Conservation (phyloP, 305 asterid genomes). For the Coffea humblotiana region DNA sequence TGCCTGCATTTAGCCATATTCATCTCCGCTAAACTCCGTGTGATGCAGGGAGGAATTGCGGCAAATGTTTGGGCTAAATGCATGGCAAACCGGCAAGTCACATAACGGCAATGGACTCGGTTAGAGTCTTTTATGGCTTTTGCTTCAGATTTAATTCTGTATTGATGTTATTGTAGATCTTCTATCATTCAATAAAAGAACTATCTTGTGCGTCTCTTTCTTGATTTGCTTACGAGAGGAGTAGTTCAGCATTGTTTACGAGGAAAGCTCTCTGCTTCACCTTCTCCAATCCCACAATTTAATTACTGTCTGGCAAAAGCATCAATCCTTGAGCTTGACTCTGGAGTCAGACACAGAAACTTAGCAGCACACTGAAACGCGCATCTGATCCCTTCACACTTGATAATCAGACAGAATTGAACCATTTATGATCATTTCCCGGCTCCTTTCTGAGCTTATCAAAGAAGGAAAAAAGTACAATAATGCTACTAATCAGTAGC, state of each 20-base stretch:
- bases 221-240: neutral
- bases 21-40: constrained; percentile 8
- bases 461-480: neutral
- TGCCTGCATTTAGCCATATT: constrained; percentile 28
- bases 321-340: neutral
- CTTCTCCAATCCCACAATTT: no score
- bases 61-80: constrained; percentile 23
- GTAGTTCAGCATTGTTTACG: neutral
- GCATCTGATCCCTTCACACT: neutral
- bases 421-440: neutral
- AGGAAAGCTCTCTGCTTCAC: neutral
- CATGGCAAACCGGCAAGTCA: constrained; percentile 68
- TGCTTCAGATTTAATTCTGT: constrained; percentile 11
- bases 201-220: neutral
- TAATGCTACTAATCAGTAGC: neutral
- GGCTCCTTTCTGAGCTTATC: neutral
- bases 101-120: constrained; percentile 58
- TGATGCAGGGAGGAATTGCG: constrained; percentile 2
- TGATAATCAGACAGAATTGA: neutral
- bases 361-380: neutral
- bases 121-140: constrained; percentile 50
- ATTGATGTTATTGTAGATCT: constrained; percentile 9
- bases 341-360: neutral
- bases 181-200: constrained; percentile 13
- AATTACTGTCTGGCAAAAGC: neutral